These are phyloP conservation scores for Cladosporium sphaerospermum DNA, from an alignment of 2,329 filamentous ascomycete genomes.

Conservation along the genomic window DNA sequence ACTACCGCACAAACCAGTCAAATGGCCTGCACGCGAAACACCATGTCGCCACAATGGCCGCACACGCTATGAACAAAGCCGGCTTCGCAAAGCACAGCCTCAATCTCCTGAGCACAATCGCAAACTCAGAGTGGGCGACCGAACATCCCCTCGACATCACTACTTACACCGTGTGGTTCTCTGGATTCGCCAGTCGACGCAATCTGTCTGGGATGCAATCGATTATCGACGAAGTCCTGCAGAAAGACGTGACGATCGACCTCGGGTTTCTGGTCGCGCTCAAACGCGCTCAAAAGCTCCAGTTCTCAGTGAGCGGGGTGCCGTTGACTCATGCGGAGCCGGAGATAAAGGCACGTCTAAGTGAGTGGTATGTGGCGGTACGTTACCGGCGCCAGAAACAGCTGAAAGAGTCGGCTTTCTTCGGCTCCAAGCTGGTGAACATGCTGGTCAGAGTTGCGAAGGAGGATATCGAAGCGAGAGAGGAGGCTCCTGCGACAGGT, in stretches of 20 bases:
- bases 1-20: conserved; percentile 27
- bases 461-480: too few relatives aligned
- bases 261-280: too few relatives aligned
- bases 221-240: conserved; percentile 22
- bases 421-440: too few relatives aligned
- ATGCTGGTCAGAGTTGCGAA: too few relatives aligned
- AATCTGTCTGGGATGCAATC: conserved; percentile 22
- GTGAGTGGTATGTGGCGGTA: too few relatives aligned
- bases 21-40: conserved; percentile 23
- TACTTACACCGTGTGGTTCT: conserved; percentile 28
- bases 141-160: conserved; percentile 23
- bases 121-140: conserved; percentile 18
- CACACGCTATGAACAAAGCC: conserved; percentile 25
- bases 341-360: too few relatives aligned
- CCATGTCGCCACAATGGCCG: conserved; percentile 25
- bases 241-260: neutral
- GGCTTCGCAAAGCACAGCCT: conserved; percentile 21
- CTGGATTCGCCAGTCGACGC: conserved; percentile 22
- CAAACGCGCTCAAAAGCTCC: too few relatives aligned
- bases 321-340: too few relatives aligned
- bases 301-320: too few relatives aligned
- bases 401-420: too few relatives aligned
- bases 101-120: conserved; percentile 25
- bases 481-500: too few relatives aligned
- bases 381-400: too few relatives aligned